These are phyloP conservation scores for Diplodia sapinea DNA, from an alignment of 2,329 filamentous ascomycete species.

Conservation along the genomic window DNA sequence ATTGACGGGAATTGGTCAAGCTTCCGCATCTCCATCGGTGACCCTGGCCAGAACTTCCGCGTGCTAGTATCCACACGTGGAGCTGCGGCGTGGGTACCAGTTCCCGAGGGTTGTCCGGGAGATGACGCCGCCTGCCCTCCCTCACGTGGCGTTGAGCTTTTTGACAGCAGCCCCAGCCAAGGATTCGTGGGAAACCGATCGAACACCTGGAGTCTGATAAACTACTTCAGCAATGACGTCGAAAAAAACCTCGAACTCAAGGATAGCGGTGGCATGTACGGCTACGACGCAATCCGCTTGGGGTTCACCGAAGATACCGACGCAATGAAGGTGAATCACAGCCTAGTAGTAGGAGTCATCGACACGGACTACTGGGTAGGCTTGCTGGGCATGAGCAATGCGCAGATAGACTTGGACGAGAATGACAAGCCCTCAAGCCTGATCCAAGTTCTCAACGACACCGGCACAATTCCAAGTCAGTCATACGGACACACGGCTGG, in stretches of 20 bases:
- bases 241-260: background rate
- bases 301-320: slow-evolving; percentile 36
- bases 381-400: background rate
- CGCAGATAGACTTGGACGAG: slow-evolving; percentile 38
- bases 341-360: slow-evolving; percentile 41
- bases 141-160: slow-evolving; percentile 41
- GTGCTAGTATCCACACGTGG: slow-evolving; percentile 45
- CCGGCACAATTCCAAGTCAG: slow-evolving; percentile 43
- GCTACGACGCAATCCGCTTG: slow-evolving; percentile 42
- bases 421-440: slow-evolving; percentile 40
- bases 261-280: slow-evolving; percentile 34
- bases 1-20: slow-evolving; percentile 51
- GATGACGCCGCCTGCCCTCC: slow-evolving; percentile 35
- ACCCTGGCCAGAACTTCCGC: slow-evolving; percentile 46
- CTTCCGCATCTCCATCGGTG: slow-evolving; percentile 49
- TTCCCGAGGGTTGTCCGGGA: slow-evolving; percentile 42
- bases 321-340: slow-evolving; percentile 38
- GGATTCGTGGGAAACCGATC: slow-evolving; percentile 34
- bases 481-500: slow-evolving; percentile 47
- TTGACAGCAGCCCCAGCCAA: slow-evolving; percentile 40
- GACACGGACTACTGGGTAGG: slow-evolving; percentile 41
- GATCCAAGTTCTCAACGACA: slow-evolving; percentile 40
- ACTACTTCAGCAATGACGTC: slow-evolving; percentile 33
- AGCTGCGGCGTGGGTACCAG: slow-evolving; percentile 39
- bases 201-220: too few species aligned